phyloP scores from a whole-genome alignment of 2,329 filamentous ascomycete genomes.

The Monosporascus sp. region DNA sequence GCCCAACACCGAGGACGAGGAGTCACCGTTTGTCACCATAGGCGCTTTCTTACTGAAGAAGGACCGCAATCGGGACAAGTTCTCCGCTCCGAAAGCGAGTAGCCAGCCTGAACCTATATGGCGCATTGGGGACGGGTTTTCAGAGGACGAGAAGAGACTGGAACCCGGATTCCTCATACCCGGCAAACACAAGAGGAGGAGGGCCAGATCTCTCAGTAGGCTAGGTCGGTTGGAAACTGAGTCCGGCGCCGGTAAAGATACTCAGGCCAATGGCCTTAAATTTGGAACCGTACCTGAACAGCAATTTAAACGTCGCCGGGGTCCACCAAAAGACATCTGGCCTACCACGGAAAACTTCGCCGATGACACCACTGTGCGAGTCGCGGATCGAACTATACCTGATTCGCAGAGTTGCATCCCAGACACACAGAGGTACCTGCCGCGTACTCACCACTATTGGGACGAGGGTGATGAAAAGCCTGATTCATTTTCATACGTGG shows the following conservation, averaged over 20 bases:
- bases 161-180: conserved; percentile 14
- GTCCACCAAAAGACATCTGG: conserved; percentile 18
- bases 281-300: not conserved
- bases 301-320: conserved; percentile 4
- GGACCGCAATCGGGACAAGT: conserved; percentile 8
- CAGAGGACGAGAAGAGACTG: conserved; percentile 20
- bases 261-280: not conserved
- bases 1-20: not conserved
- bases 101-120: conserved; percentile 15
- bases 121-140: conserved; percentile 25
- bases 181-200: conserved; percentile 18
- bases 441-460: not conserved
- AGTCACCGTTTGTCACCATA: conserved; percentile 18
- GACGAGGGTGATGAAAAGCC: not conserved
- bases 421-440: conserved; percentile 1
- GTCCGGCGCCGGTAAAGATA: not conserved
- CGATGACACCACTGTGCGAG: conserved; percentile 9
- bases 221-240: conserved; percentile 19
- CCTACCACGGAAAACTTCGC: conserved; percentile 23
- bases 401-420: not conserved
- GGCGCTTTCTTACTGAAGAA: conserved; percentile 21
- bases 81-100: conserved; percentile 18
- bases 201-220: conserved; percentile 10
- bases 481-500: not conserved
- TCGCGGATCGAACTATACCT: not conserved